phyloP scores from a whole-genome alignment of 2,329 filamentous ascomycete species.

The Colletotrichum incanum region DNA sequence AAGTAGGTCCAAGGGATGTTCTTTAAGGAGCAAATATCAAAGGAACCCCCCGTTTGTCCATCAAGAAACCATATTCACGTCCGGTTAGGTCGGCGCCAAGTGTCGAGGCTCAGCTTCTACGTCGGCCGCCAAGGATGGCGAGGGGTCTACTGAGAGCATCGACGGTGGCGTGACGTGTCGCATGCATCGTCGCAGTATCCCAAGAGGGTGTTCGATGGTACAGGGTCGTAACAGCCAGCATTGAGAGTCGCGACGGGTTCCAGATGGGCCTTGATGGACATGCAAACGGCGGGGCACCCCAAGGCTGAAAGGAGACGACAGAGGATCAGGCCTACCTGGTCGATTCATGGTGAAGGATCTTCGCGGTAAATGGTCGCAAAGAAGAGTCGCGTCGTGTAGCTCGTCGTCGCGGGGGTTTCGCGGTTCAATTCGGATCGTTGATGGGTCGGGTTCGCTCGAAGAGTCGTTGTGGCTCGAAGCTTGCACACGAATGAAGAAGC shows the following conservation, averaged over 20 bases:
- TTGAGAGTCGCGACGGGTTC: constrained; percentile 25
- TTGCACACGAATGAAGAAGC: constrained; percentile 39
- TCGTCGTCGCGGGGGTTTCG: constrained; percentile 38
- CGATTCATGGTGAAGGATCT: constrained; percentile 67
- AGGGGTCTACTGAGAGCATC: constrained; percentile 23
- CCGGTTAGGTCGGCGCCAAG: not conserved
- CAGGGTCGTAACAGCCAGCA: not conserved
- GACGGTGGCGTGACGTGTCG: constrained; percentile 18
- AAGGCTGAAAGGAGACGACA: constrained; percentile 43
- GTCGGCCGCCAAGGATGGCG: constrained; percentile 10
- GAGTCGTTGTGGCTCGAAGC: constrained; percentile 35
- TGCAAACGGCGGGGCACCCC: constrained; percentile 39
- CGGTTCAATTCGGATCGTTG: constrained; percentile 38
- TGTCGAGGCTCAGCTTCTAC: constrained; percentile 2
- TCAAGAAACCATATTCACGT: constrained; percentile 4
- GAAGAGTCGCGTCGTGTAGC: constrained; percentile 38
- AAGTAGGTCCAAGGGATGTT: not conserved
- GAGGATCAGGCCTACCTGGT: constrained; percentile 65
- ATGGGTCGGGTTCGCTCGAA: constrained; percentile 40
- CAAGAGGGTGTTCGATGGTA: not conserved
- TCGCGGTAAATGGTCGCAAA: constrained; percentile 28
- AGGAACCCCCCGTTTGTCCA: not conserved
- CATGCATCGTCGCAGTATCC: constrained; percentile 4
- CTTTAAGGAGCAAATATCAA: not conserved
- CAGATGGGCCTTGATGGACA: constrained; percentile 34